phyloP scores from a whole-genome alignment of 176 grass and related monocot species.

The Neostapfia colusana region DNA sequence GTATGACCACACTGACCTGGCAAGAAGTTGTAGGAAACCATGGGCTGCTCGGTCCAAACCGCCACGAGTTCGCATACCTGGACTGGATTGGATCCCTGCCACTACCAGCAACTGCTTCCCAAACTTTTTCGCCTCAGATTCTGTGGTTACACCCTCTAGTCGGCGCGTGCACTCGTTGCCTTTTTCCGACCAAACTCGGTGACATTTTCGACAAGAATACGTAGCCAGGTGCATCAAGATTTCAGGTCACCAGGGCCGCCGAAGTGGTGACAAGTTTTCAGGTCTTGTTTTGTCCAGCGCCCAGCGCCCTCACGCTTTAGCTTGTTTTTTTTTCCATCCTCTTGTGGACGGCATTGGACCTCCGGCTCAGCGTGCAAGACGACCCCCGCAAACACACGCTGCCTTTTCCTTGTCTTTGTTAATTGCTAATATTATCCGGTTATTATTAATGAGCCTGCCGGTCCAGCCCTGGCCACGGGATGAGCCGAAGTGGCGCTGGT shows the following conservation, averaged over 20 bases:
- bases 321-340: neutral
- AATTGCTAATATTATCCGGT: too few relatives aligned
- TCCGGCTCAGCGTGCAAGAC: constrained; percentile 23
- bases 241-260: neutral
- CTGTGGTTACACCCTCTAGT: neutral
- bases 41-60: neutral
- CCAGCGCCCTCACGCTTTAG: neutral
- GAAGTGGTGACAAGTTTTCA: neutral
- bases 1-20: neutral
- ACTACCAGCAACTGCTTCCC: neutral
- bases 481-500: too few relatives aligned
- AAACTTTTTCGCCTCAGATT: constrained; percentile 30
- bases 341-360: constrained; percentile 41
- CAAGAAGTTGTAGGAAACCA: neutral
- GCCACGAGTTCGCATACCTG: constrained; percentile 1
- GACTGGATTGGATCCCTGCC: neutral
- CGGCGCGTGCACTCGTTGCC: constrained; percentile 7
- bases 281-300: neutral
- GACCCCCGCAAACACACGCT: neutral
- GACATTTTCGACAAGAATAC: constrained; percentile 10
- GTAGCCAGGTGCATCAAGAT: neutral
- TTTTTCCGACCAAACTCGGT: neutral
- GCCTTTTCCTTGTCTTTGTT: too few relatives aligned
- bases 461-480: too few relatives aligned
- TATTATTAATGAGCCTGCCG: too few relatives aligned